These are phyloP conservation scores for Vinca minor DNA, from an alignment of 257 asterid genomes.

Conservation along the genomic window DNA sequence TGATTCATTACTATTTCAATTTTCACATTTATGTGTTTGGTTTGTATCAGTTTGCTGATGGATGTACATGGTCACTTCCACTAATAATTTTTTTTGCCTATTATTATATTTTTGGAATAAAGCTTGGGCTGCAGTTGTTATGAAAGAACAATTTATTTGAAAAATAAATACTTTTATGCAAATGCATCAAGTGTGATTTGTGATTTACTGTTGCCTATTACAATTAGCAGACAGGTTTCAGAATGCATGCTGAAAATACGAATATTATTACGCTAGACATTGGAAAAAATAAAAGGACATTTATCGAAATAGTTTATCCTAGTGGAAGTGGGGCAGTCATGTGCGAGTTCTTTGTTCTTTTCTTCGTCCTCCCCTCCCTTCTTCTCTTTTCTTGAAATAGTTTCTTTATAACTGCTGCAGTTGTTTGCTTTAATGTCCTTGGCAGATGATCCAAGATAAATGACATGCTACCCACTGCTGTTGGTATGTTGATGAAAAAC, in stretches of 20 bases:
- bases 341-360: too few relatives aligned
- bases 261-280: neutral
- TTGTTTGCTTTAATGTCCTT: too few relatives aligned
- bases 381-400: neutral
- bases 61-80: neutral
- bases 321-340: neutral
- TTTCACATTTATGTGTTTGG: neutral
- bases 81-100: neutral
- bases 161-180: neutral
- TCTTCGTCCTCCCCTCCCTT: neutral
- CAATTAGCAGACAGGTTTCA: neutral
- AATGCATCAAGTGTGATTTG: neutral
- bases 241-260: neutral
- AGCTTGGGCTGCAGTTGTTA: neutral
- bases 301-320: neutral
- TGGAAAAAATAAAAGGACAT: neutral
- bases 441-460: neutral
- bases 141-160: neutral
- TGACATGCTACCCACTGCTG: neutral
- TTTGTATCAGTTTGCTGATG: neutral
- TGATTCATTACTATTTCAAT: neutral
- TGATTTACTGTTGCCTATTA: neutral
- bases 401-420: neutral
- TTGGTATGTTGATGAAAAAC: neutral
- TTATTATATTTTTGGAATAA: neutral